Percentiles rank a stretch among this genome's conserved stretches.
Conservation (phyloP, 805 yeast species). For the Blastobotrys mokoenaii region DNA sequence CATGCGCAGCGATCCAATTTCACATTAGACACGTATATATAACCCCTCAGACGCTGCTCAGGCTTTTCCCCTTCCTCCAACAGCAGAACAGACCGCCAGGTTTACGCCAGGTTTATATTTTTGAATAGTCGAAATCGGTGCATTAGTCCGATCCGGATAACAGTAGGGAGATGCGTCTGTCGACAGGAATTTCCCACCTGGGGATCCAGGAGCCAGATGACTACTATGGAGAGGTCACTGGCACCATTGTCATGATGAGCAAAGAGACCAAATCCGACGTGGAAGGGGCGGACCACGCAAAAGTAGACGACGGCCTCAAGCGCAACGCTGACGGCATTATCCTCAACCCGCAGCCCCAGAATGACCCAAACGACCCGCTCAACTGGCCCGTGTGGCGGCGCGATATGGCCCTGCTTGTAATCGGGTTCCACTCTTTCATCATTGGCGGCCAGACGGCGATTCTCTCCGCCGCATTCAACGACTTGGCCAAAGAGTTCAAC, state of each 20-base stretch:
- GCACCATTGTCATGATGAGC: conserved; percentile 28
- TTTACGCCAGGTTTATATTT: too few species aligned
- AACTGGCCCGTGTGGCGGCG: conserved; percentile 58
- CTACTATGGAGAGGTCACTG: conserved; percentile 35
- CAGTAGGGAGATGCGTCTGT: too few species aligned
- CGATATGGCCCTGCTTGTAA: conserved; percentile 42
- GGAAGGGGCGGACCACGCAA: conserved; percentile 15
- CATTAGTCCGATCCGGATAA: too few species aligned
- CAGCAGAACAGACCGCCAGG: too few species aligned
- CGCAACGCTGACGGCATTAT: conserved; percentile 42
- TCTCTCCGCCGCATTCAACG: conserved; percentile 47
- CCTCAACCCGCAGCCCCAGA: conserved; percentile 54
- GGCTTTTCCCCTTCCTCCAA: too few species aligned
- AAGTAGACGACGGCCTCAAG: conserved; percentile 28
- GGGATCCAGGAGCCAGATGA: conserved; percentile 37
- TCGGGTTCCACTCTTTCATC: conserved; percentile 50
- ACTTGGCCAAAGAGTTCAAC: conserved; percentile 36
- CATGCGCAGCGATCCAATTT: too few species aligned
- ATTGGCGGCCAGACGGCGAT: conserved; percentile 59
- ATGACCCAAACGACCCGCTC: conserved; percentile 55
- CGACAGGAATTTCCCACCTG: conserved; percentile 11
- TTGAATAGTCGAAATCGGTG: too few species aligned
- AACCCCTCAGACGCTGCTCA: too few species aligned
- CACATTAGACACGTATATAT: too few species aligned
- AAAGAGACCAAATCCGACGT: conserved; percentile 1